Conservation (phyloP, 352 stramenopile genomes). For the Pythium guiyangense region DNA sequence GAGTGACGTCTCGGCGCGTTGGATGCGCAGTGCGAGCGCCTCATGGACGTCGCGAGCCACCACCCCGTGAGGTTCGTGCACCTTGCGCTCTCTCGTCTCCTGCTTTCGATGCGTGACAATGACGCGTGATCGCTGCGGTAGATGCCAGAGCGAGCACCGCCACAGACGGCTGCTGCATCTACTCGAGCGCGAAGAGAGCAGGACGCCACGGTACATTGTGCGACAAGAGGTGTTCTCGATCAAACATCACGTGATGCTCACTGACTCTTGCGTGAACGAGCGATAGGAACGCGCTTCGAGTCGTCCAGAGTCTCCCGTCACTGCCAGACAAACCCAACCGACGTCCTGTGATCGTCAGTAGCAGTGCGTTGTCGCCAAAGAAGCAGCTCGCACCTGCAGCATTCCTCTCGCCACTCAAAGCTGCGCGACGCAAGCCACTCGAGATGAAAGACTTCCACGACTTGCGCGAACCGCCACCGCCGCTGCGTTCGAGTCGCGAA, state of each 20-base stretch:
- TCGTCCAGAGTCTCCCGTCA: conserved; percentile 28
- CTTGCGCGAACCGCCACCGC: conserved; percentile 1
- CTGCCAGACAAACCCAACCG: conserved; percentile 7
- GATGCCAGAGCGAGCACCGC: conserved; percentile 15
- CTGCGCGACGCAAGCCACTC: conserved; percentile 1
- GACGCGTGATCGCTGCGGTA: neutral
- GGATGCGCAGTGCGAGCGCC: too few species aligned
- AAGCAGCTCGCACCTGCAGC: conserved; percentile 19
- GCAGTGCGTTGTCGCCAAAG: neutral
- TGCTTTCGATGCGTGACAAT: too few species aligned
- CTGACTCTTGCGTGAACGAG: neutral
- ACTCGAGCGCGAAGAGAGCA: conserved; percentile 20
- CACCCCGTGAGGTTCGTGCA: too few species aligned
- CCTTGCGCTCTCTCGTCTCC: too few species aligned
- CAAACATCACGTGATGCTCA: neutral
- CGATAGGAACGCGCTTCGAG: conserved; percentile 13
- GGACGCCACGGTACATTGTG: conserved; percentile 14
- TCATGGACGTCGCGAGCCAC: too few species aligned
- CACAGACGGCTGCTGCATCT: conserved; percentile 20
- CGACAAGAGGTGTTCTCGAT: neutral
- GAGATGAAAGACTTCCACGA: conserved; percentile 5
- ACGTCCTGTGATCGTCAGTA: neutral
- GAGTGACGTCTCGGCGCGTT: too few species aligned
- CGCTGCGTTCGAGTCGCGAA: neutral
- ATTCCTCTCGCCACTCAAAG: conserved; percentile 32